These are phyloP conservation scores for Orbilia ellipsospora DNA, from an alignment of 2,329 filamentous ascomycete genomes.

Conservation along the genomic window DNA sequence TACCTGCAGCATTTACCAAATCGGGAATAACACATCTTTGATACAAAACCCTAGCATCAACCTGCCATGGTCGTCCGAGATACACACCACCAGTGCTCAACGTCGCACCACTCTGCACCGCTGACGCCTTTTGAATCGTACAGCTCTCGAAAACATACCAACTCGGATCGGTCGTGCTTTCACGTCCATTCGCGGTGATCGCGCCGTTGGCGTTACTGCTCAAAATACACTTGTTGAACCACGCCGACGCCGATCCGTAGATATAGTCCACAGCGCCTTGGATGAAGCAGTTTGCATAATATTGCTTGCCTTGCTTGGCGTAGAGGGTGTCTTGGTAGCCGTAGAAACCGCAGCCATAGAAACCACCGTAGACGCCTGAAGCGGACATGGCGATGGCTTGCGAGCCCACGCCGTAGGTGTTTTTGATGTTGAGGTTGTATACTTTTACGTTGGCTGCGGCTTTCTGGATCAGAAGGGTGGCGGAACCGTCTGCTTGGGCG, in stretches of 20 bases:
- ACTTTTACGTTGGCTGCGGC: conserved; percentile 67
- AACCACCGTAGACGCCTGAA: conserved; percentile 66
- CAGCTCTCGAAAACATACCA: conserved; percentile 64
- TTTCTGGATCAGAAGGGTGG: conserved; percentile 58
- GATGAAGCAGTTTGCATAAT: conserved; percentile 69
- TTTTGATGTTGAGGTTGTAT: conserved; percentile 72
- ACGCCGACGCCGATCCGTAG: conserved; percentile 67
- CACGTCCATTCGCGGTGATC: conserved; percentile 65
- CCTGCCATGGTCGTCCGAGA: no score
- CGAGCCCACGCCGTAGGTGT: conserved; percentile 65
- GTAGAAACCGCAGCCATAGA: conserved; percentile 68
- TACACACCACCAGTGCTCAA: no score
- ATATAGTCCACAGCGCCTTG: conserved; percentile 71
- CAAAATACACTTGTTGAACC: conserved; percentile 67
- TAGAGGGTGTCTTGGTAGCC: conserved; percentile 70
- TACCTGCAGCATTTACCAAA: no score
- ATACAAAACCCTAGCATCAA: no score
- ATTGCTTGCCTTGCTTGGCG: conserved; percentile 66
- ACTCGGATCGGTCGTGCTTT: conserved; percentile 62
- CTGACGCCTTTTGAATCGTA: no score
- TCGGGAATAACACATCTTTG: no score
- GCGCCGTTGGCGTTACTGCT: conserved; percentile 64
- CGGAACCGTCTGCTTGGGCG: conserved; percentile 1
- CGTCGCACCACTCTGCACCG: no score
- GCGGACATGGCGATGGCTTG: conserved; percentile 69